Evolutionary conservation across 306 rosid genomes (phyloP).

Genomic region (Vigna angularis): DNA sequence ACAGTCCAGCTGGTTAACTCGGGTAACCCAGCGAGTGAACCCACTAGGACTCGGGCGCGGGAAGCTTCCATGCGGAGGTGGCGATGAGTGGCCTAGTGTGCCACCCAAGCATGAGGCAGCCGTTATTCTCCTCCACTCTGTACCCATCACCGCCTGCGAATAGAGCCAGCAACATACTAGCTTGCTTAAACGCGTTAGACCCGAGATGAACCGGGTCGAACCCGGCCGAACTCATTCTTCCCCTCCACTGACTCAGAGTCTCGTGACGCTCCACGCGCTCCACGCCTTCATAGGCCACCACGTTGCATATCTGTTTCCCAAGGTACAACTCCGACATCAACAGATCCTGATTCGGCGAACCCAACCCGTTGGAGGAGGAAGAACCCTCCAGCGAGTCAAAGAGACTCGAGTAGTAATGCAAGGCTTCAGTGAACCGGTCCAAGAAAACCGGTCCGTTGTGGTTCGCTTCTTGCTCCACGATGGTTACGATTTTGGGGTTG

Average conservation of each 20-base stretch:
- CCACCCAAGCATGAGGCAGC: conserved; percentile 87
- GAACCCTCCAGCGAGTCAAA: conserved; percentile 86
- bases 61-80: conserved; percentile 82
- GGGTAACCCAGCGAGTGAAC: conserved; percentile 45
- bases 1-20: neutral
- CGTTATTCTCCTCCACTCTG: conserved; percentile 77
- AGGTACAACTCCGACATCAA: conserved; percentile 77
- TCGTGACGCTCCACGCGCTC: conserved; percentile 91
- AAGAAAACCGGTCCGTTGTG: conserved; percentile 72
- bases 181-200: conserved; percentile 85
- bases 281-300: conserved; percentile 77
- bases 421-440: conserved; percentile 83
- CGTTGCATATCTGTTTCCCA: conserved; percentile 79
- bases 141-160: conserved; percentile 80
- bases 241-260: conserved; percentile 70
- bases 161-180: conserved; percentile 67
- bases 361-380: conserved; percentile 39
- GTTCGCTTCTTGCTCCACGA: conserved; percentile 85
- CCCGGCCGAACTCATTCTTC: conserved; percentile 65
- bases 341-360: conserved; percentile 57
- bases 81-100: conserved; percentile 88
- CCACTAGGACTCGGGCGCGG: conserved; percentile 44
- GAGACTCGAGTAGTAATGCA: conserved; percentile 77
- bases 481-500: conserved; percentile 65
- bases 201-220: conserved; percentile 81